Evolutionary conservation across 805 yeast genomes (phyloP), one percentile per base, ranked within the genome.

Genomic region (Wickerhamiella azyma): DNA sequence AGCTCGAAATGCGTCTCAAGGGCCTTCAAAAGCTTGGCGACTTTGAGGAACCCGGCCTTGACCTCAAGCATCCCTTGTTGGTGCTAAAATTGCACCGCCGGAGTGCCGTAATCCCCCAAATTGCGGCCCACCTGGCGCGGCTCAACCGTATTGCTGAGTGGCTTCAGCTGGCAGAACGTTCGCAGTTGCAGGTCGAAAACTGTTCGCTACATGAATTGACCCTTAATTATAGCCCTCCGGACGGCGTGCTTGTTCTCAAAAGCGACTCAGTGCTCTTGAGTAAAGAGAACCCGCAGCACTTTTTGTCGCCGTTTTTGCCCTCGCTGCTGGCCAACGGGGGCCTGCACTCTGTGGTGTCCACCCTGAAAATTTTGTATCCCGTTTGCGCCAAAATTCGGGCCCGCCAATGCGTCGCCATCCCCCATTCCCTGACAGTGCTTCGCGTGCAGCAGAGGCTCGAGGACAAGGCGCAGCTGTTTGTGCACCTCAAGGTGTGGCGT

Each of bases 271-370:
- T 55, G 13, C 33, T 28, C 10, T 45, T 56, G 16, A 52, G 45
- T 5, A 40, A 44, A 1, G 38, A 19, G 9, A 56, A 56, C 49
- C 64, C 53, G 11, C 63, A 48, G 47, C 21, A 36, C 37, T 39
- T 41, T 26, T 50, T 52, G 46, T 46, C 51, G 39, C 62, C 54
- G 13, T 52, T 51, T 39, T 53, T 50, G 49, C 61, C 55, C 24
- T 55, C 50, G 18, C 47, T 47, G 40, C 53, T 43, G 53, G 60
- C 52, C 30, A 46, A 41, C 9, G 50, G 37, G 9, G 53, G 55
- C 8, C 45, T 54, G 9, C 50, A 38, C 17, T 24, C 44, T 8
- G 49, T 50, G 0, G 49, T 54, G 5, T 44, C 48, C 3, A 54
- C 50, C 29, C 47, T 55, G 29, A 24, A 42, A 10, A 49, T 49